A percentile compares a stretch with the other conserved stretches of the same genome.
Conservation (phyloP, 75 land plant species). For the Ceratopteris richardii region DNA sequence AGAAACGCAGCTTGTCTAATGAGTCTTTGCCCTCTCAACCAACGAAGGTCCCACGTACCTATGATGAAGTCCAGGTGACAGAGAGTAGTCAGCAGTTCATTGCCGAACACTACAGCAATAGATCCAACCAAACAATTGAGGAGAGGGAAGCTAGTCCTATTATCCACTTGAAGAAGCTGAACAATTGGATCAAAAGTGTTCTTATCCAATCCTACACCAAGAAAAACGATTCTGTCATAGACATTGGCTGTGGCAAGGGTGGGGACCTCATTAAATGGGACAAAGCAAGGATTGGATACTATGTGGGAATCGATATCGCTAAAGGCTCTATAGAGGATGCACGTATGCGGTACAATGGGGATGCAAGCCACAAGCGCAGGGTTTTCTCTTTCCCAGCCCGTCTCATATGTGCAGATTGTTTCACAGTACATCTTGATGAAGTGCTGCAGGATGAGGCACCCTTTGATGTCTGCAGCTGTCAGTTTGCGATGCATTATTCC, state of each 20-base stretch:
- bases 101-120: constrained; percentile 83
- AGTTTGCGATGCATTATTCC: constrained; percentile 98
- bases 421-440: constrained; percentile 50
- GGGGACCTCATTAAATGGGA: constrained; percentile 98
- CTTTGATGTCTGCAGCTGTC: constrained; percentile 89
- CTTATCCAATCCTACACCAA: constrained; percentile 68
- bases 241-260: constrained; percentile 98
- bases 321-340: constrained; percentile 95
- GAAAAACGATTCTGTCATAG: constrained; percentile 69
- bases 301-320: constrained; percentile 93
- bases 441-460: constrained; percentile 65
- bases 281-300: constrained; percentile 80
- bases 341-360: constrained; percentile 87
- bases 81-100: constrained; percentile 8
- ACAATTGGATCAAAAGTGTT: constrained; percentile 97
- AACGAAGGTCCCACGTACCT: background rate
- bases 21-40: background rate
- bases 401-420: constrained; percentile 85
- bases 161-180: constrained; percentile 94
- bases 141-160: constrained; percentile 94
- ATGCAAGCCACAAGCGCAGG: constrained; percentile 59
- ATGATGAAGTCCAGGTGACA: background rate
- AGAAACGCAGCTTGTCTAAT: too few species aligned
- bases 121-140: constrained; percentile 86
- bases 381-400: constrained; percentile 77